These are phyloP conservation scores for Gossypium gossypioides DNA, from an alignment of 441 rosid genomes.

Conservation along the genomic window DNA sequence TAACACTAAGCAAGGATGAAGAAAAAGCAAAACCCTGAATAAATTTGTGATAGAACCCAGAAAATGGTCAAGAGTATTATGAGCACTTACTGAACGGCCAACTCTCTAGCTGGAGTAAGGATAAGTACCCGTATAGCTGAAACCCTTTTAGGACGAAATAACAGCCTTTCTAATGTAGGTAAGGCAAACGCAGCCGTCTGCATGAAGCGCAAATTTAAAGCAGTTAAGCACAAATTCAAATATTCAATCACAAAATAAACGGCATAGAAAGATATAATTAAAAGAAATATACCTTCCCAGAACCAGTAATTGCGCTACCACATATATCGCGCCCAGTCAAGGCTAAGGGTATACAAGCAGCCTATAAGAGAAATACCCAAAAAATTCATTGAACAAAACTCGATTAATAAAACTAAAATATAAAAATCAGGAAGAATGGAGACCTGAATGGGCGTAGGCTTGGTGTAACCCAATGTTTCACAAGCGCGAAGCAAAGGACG, in stretches of 20 bases:
- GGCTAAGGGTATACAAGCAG: slow-evolving; percentile 83
- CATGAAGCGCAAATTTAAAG: slow-evolving; percentile 4
- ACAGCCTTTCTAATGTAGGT: slow-evolving; percentile 79
- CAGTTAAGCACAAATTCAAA: not conserved
- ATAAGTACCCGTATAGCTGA: slow-evolving; percentile 77
- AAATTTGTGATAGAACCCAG: not conserved
- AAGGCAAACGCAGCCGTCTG: slow-evolving; percentile 87
- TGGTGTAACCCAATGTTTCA: slow-evolving; percentile 70
- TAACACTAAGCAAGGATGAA: not conserved
- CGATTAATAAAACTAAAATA: not conserved
- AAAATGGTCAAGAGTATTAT: not conserved
- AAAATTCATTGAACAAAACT: not conserved
- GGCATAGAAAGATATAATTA: not conserved
- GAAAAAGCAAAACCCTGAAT: not conserved
- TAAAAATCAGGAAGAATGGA: not conserved
- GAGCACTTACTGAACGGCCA: slow-evolving; percentile 75
- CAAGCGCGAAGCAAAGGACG: slow-evolving; percentile 89
- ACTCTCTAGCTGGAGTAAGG: slow-evolving; percentile 86
- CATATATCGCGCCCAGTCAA: slow-evolving; percentile 86
- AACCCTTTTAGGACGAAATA: slow-evolving; percentile 75
- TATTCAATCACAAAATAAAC: not conserved
- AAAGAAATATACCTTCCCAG: slow-evolving; percentile 61
- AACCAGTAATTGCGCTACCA: slow-evolving; percentile 93
- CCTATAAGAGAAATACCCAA: slow-evolving; percentile 31
- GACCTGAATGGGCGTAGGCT: slow-evolving; percentile 97